Percentiles rank a stretch among this genome's conserved stretches.
Conservation (phyloP, 257 asterid species). For the Nyctanthes arbortristis region DNA sequence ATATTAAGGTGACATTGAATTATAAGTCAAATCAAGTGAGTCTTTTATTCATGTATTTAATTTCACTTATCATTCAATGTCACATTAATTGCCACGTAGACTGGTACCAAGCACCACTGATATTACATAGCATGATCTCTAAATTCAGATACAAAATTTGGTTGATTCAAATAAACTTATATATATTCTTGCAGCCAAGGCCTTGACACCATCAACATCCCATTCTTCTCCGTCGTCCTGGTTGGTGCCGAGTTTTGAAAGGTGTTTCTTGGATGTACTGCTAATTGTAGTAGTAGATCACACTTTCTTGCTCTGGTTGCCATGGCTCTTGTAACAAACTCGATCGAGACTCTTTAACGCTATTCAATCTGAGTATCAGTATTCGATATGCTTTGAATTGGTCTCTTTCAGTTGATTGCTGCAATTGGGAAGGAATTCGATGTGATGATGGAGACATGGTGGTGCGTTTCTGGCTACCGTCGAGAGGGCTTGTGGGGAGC, state of each 20-base stretch:
- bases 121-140: too few relatives aligned
- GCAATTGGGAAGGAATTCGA: constrained; percentile 76
- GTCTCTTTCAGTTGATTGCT: constrained; percentile 61
- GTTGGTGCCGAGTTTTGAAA: constrained; percentile 3
- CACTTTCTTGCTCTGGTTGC: constrained; percentile 27
- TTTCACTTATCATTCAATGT: too few relatives aligned
- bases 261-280: constrained; percentile 25
- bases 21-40: too few relatives aligned
- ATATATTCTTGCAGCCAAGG: constrained; percentile 47
- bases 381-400: constrained; percentile 58
- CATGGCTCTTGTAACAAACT: constrained; percentile 48
- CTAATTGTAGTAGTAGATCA: constrained; percentile 16
- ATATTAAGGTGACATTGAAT: too few relatives aligned
- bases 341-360: constrained; percentile 49
- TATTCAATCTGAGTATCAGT: constrained; percentile 40
- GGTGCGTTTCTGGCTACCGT: constrained; percentile 33
- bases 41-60: too few relatives aligned
- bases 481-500: constrained; percentile 23
- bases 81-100: too few relatives aligned
- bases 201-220: constrained; percentile 31
- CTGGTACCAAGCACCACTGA: too few relatives aligned
- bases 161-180: too few relatives aligned
- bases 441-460: constrained; percentile 68
- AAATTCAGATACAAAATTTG: too few relatives aligned
- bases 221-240: constrained; percentile 19